Conservation (phyloP, 1,284 basidiomycete species). For the Fomitopsis schrenkii region DNA sequence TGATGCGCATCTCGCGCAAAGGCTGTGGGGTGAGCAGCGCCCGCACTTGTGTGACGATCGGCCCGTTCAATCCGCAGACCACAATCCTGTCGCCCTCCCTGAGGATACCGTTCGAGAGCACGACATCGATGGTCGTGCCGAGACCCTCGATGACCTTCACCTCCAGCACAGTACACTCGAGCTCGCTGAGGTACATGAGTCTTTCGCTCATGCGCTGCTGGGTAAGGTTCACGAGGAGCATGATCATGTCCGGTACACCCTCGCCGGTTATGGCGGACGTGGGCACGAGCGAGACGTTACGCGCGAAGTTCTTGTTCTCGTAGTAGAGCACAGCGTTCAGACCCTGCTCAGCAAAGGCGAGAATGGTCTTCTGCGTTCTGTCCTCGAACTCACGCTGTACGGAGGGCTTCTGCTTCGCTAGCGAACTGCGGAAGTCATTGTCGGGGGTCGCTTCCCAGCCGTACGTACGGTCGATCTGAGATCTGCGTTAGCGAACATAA, state of each 20-base stretch:
- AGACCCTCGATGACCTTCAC: constrained; percentile 99
- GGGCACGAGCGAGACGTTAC: constrained; percentile 95
- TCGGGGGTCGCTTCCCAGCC: constrained; percentile 93
- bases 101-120: constrained; percentile 93
- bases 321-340: constrained; percentile 96
- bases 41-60: constrained; percentile 94
- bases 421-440: constrained; percentile 88
- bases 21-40: constrained; percentile 97
- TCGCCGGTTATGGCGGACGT: constrained; percentile 98
- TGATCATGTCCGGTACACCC: constrained; percentile 99
- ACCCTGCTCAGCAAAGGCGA: constrained; percentile 97
- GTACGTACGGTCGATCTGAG: constrained; percentile 94
- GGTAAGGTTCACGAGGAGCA: constrained; percentile 95
- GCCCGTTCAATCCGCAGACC: constrained; percentile 95
- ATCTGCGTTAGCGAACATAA: neutral
- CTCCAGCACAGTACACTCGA: constrained; percentile 99
- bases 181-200: constrained; percentile 97
- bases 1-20: constrained; percentile 92
- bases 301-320: constrained; percentile 94
- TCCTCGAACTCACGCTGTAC: constrained; percentile 95
- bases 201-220: constrained; percentile 98
- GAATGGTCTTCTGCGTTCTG: constrained; percentile 79
- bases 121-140: constrained; percentile 97
- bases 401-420: constrained; percentile 79
- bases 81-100: constrained; percentile 95